These are phyloP conservation scores for Pythium grandisporangium DNA, from an alignment of 352 stramenopile genomes.

Conservation along the genomic window DNA sequence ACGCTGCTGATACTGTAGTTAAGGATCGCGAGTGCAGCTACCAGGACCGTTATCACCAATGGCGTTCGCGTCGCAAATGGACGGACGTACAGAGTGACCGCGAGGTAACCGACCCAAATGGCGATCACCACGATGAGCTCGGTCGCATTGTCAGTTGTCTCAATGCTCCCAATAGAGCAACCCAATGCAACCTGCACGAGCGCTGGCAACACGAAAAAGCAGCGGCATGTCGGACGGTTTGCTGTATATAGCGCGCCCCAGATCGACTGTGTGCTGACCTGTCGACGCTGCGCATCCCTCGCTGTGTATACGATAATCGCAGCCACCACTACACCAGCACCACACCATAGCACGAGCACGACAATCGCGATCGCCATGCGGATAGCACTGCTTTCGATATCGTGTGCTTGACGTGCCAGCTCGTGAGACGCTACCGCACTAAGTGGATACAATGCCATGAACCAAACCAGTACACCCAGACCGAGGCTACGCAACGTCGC, in stretches of 20 bases:
- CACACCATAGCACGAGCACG: background rate
- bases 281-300: background rate
- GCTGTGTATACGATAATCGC: background rate
- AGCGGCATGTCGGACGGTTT: constrained; percentile 1
- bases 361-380: constrained; percentile 3
- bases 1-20: background rate
- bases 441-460: constrained; percentile 11
- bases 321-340: background rate
- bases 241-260: constrained; percentile 11
- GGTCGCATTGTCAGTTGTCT: background rate
- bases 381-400: background rate
- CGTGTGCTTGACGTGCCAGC: constrained; percentile 1
- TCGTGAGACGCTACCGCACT: constrained; percentile 5
- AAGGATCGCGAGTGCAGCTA: background rate
- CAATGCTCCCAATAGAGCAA: constrained; percentile 2
- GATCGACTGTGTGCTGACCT: background rate
- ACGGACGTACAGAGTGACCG: constrained; percentile 2
- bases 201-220: constrained; percentile 5
- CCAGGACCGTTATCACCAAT: background rate
- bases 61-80: constrained; percentile 4
- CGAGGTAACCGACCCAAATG: constrained; percentile 7
- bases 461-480: constrained; percentile 28
- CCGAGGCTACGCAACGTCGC: constrained; percentile 18
- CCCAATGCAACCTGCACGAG: constrained; percentile 7
- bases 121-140: constrained; percentile 4